These are phyloP conservation scores for Lantana camara DNA, from an alignment of 257 asterid genomes.

Conservation along the genomic window DNA sequence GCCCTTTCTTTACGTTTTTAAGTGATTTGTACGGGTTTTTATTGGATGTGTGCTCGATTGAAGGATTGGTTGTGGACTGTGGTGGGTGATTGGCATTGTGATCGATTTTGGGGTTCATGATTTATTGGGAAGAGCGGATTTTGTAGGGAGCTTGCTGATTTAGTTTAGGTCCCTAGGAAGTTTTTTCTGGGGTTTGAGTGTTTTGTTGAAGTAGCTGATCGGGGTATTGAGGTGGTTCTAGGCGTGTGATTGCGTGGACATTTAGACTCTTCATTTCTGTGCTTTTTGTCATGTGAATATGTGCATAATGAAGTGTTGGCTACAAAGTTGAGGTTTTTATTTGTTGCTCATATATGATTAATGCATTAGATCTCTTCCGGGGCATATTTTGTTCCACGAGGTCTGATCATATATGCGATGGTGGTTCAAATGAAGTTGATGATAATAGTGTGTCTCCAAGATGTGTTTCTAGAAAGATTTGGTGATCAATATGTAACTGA, in stretches of 20 bases:
- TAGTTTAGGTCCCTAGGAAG: conserved; percentile 1
- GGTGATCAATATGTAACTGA: neutral
- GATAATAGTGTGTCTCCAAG: neutral
- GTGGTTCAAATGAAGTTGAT: neutral
- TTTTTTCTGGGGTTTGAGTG: conserved; percentile 13
- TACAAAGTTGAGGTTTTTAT: conserved; percentile 13
- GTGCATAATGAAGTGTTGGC: conserved; percentile 13
- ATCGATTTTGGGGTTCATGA: conserved; percentile 13
- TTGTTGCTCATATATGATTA: conserved; percentile 7
- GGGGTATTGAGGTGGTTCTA: neutral
- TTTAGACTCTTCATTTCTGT: neutral
- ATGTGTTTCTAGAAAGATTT: neutral
- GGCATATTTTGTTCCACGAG: neutral
- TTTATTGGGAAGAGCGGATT: neutral
- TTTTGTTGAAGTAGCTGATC: conserved; percentile 21
- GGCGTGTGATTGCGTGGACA: neutral
- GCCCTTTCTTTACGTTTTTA: neutral
- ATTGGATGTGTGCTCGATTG: neutral
- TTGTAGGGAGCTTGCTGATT: conserved; percentile 14
- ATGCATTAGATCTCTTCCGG: neutral
- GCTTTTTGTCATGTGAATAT: neutral
- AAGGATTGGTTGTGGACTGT: neutral
- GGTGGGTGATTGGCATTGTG: conserved; percentile 10
- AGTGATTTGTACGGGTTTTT: neutral
- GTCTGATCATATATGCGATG: neutral